Evolutionary conservation across 495 filamentous ascomycete genomes (phyloP).

Genomic region (Corynascus novoguineensis): DNA sequence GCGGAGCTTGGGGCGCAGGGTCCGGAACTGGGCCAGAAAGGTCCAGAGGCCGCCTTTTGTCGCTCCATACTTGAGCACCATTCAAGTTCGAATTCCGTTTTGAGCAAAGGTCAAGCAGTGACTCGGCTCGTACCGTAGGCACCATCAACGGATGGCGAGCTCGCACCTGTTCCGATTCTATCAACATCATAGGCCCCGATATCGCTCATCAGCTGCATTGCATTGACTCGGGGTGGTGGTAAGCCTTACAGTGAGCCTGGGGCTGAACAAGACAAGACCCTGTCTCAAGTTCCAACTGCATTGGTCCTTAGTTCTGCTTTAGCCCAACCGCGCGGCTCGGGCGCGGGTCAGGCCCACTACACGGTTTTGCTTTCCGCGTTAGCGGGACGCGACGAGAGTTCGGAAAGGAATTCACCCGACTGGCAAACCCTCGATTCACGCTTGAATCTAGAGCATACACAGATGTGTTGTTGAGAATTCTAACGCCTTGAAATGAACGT

Average conservation of each 20-base stretch:
- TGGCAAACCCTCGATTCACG: no score
- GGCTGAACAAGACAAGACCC: conserved; percentile 4
- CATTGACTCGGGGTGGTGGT: not conserved
- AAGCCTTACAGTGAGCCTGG: conserved; percentile 8
- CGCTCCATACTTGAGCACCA: no score
- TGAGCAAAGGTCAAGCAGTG: no score
- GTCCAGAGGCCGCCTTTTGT: conserved; percentile 1
- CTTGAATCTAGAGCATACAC: no score
- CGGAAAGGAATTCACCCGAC: no score
- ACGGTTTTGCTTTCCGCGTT: no score
- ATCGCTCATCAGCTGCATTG: not conserved
- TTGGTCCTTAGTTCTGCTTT: not conserved
- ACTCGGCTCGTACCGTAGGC: no score
- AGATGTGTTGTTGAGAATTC: no score
- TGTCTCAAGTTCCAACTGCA: not conserved
- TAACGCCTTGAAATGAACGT: no score
- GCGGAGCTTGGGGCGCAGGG: conserved; percentile 6
- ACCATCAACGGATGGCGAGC: no score
- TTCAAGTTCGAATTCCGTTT: not conserved
- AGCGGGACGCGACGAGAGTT: no score
- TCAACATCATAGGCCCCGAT: not conserved
- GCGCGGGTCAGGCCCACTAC: not conserved
- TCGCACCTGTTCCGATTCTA: no score
- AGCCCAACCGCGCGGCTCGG: not conserved
- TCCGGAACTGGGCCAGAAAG: not conserved